Conservation (phyloP, 1,139 yeast species). For the Kodamaea alishanica region DNA sequence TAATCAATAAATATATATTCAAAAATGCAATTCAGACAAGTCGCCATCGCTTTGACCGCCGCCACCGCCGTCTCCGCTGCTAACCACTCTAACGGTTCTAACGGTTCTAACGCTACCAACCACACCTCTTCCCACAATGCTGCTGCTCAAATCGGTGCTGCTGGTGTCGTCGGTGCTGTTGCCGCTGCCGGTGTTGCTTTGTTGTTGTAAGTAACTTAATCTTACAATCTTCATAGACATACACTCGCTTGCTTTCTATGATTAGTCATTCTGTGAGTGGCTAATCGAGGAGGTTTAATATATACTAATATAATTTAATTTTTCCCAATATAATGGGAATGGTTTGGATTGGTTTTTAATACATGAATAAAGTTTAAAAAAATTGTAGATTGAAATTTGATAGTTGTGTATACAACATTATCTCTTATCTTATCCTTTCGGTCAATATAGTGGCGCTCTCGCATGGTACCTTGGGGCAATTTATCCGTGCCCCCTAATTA, state of each 20-base stretch:
- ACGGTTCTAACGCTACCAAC: constrained; percentile 22
- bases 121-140: constrained; percentile 21
- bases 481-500: no score
- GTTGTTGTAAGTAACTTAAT: constrained; percentile 3
- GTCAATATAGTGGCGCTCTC: no score
- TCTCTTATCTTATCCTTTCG: no score
- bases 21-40: constrained; percentile 44
- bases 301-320: background rate
- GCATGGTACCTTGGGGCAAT: no score
- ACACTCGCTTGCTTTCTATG: no score
- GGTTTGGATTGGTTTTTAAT: no score
- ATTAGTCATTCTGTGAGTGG: no score
- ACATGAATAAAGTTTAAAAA: background rate
- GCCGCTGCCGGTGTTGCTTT: constrained; percentile 20
- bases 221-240: no score
- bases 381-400: background rate
- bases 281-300: background rate
- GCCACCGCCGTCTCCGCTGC: constrained; percentile 42
- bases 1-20: constrained; percentile 2
- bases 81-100: constrained; percentile 27
- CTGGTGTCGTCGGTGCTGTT: constrained; percentile 15
- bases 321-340: background rate
- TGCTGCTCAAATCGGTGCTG: constrained; percentile 13
- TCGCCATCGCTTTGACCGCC: constrained; percentile 43
- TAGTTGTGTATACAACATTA: background rate